Conservation (phyloP, 129 eudicot genomes). For the Centella asiatica region DNA sequence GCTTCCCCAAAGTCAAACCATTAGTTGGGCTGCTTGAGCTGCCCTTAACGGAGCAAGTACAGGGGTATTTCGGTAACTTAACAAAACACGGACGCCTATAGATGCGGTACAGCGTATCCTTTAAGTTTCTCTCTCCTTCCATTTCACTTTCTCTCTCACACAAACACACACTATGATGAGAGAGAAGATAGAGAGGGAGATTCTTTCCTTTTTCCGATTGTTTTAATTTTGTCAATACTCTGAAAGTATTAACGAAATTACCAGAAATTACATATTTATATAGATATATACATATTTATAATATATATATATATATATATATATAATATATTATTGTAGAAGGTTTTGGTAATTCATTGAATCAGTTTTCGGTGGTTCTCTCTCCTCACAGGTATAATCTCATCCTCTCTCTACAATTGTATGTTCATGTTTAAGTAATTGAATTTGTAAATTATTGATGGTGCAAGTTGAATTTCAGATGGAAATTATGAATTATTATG, state of each 20-base stretch:
- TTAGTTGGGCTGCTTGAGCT: background rate
- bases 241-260: background rate
- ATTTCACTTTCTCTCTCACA: background rate
- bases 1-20: background rate
- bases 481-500: too few relatives aligned
- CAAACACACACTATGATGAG: background rate
- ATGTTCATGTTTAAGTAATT: background rate
- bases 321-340: background rate
- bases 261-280: background rate
- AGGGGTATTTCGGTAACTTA: background rate
- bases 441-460: background rate
- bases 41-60: background rate
- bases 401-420: background rate
- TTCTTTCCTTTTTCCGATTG: background rate
- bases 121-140: background rate
- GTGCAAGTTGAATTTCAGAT: too few relatives aligned
- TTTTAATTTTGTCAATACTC: background rate
- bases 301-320: background rate
- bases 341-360: background rate
- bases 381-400: constrained; percentile 2
- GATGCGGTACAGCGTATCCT: constrained; percentile 2
- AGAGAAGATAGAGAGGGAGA: background rate
- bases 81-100: background rate
- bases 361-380: background rate
- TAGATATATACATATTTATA: background rate